Conservation (phyloP, 83 land plant genomes). For the Diphasiastrum complanatum region DNA sequence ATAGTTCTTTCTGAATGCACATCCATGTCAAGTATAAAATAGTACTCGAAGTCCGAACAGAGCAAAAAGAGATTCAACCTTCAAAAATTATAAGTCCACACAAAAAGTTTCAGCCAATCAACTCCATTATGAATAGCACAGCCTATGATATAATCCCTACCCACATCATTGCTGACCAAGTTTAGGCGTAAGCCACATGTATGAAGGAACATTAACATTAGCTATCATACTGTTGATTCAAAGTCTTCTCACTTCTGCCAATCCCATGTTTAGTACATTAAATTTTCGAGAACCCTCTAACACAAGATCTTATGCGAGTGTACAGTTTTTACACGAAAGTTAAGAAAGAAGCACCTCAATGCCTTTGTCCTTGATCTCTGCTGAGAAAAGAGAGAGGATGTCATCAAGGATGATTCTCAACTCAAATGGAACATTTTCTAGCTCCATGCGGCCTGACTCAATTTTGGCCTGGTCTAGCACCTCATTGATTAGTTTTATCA, state of each 20-base stretch:
- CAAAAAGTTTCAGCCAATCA: no score
- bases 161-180: background rate
- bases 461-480: conserved; percentile 83
- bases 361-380: conserved; percentile 59
- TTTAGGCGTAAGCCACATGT: no score
- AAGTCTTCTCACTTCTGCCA: no score
- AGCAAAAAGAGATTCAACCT: no score
- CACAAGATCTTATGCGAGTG: background rate
- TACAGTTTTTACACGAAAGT: background rate
- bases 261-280: background rate
- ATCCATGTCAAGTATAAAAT: no score
- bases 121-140: no score
- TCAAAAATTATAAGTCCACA: no score
- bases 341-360: conserved; percentile 46
- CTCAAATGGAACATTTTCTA: conserved; percentile 56
- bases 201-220: no score
- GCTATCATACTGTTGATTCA: no score
- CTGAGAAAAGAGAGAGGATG: conserved; percentile 66
- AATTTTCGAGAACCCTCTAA: background rate
- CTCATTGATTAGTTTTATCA: conserved; percentile 69
- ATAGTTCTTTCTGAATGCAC: no score
- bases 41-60: no score
- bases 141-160: no score
- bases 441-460: conserved; percentile 76
- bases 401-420: conserved; percentile 56